These are phyloP conservation scores for Mrakia frigida DNA, from an alignment of 768 basidiomycete species.

Conservation along the genomic window DNA sequence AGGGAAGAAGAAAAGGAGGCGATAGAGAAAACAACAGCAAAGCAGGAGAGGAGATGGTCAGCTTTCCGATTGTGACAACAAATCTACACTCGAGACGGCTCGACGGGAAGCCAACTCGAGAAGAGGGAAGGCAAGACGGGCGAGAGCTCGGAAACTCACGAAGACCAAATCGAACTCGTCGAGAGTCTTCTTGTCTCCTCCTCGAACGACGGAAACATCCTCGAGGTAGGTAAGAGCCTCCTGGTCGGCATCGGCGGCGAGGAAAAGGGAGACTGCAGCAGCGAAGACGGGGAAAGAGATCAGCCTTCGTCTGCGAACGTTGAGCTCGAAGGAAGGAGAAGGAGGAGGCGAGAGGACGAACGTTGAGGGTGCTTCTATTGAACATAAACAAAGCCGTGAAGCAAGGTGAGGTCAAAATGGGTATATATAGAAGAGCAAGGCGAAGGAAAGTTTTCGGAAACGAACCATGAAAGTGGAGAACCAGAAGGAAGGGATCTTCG, in stretches of 20 bases:
- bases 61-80: too few species aligned
- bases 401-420: too few species aligned
- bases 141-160: slow-evolving; percentile 13
- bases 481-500: slow-evolving; percentile 33
- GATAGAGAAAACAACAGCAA: neutral
- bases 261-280: slow-evolving; percentile 20
- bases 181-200: slow-evolving; percentile 23
- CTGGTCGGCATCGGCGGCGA: slow-evolving; percentile 15
- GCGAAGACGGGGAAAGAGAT: neutral
- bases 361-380: slow-evolving; percentile 10
- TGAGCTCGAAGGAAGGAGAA: neutral
- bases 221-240: slow-evolving; percentile 29
- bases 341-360: neutral
- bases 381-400: too few species aligned
- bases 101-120: too few species aligned
- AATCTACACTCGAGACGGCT: too few species aligned
- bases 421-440: too few species aligned
- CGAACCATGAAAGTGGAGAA: slow-evolving; percentile 11
- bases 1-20: neutral
- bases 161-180: slow-evolving; percentile 27
- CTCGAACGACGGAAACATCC: slow-evolving; percentile 24
- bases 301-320: neutral
- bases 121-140: neutral
- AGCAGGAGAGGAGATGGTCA: neutral
- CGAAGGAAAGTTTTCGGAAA: too few species aligned